Base-by-base conservation (phyloP, 176 grass and related monocot genomes). In the Raddia guianensis region DNA sequence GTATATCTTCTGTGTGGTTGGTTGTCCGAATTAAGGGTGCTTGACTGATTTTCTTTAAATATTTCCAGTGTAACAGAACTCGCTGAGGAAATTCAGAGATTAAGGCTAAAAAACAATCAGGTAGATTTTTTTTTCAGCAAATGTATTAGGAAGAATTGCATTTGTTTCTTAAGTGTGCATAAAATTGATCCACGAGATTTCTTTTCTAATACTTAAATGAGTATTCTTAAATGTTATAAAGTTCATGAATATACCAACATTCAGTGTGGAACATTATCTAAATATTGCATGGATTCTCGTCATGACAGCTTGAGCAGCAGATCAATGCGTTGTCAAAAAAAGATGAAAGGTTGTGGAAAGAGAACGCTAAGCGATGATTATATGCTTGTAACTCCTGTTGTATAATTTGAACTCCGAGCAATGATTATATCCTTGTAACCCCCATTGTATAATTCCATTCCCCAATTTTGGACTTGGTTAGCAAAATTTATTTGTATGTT, bases 91-190 rank as follows among this genome's bases (percentile, higher is more conserved):
- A 66, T 97, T 54, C 82, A 91, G 8, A 78, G 75, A 86, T 69
- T 91, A 63, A 97, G 90, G 71, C 52, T 86, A 42, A 89, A 64
- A 79, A 97, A 91, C 45, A 72, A 70, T 58, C 89, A 97, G 94
- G 94, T 90, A 78, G 80, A 50, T 49, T 19, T 50, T 45, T 12
- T 80, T 27, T 27, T 27, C 1, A 58, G 19, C 35, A 64, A 9
- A 18, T 57, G 82, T 51, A 48, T 80, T 87, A 82, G 60, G 27
- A 57, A 56, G 45, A 80, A 14, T 76, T 57, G 6, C 14, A 47
- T 79, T 86, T 53, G 12, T 66, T 72, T 83, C 1, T 1, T 49
- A 48, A 10, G 48, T 76, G 49, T 40, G 11, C n/a, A 68, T 82
- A 53, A 57, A 33, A 27, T 3, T 66, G 19, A 73, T 42, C 12